Percentiles rank a stretch among this genome's conserved stretches.
Evolutionary conservation across 2,329 filamentous ascomycete species (phyloP).

Genomic region (Fusarium lyarnte): DNA sequence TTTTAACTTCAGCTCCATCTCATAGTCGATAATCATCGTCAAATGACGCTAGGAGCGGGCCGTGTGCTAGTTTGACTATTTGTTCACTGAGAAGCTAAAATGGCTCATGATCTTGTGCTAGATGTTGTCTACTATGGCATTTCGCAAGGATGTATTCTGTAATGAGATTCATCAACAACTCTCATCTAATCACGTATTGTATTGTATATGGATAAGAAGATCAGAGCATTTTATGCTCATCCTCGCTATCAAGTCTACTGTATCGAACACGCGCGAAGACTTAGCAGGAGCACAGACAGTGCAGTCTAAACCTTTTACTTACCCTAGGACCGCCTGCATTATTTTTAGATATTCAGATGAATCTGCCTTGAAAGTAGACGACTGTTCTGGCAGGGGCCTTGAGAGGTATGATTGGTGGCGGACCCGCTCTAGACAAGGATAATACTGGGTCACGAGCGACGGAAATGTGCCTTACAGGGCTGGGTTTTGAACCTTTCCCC

Average conservation of each 20-base stretch:
- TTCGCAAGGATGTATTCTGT: no score
- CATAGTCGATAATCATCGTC: background rate
- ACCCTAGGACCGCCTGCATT: background rate
- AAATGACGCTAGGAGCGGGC: background rate
- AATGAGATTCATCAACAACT: no score
- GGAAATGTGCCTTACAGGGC: no score
- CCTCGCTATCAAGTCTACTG: background rate
- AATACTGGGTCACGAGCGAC: no score
- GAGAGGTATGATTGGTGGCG: background rate
- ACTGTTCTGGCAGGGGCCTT: background rate
- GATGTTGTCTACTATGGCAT: no score
- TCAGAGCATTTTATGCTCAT: fast-evolving
- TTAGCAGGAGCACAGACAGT: no score
- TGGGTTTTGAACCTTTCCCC: no score
- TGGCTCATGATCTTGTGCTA: background rate
- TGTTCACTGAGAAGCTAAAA: background rate
- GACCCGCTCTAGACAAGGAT: no score
- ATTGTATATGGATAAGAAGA: background rate
- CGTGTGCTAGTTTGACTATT: background rate
- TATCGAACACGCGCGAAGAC: no score
- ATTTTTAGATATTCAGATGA: background rate
- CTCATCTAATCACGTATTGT: background rate
- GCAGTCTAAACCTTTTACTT: no score
- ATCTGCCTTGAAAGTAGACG: background rate
- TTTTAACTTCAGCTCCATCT: background rate